phyloP scores from a whole-genome alignment of 1,284 basidiomycete genomes.

The Fomitopsis palustris region DNA sequence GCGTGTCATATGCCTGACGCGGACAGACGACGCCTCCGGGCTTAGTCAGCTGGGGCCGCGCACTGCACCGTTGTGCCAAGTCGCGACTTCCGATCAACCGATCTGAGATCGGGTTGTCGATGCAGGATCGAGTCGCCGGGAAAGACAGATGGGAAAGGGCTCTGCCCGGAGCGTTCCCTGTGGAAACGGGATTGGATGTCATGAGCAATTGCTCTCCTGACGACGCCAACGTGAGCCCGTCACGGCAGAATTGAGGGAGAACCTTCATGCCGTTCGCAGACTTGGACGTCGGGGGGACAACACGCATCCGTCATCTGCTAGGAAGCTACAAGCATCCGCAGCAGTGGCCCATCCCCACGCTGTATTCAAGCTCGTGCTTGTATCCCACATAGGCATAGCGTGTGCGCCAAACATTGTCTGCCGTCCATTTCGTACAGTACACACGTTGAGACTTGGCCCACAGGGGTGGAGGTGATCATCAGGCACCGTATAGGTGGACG shows the following conservation, averaged over 20 bases:
- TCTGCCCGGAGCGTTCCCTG: background rate
- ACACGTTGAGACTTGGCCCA: background rate
- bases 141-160: background rate
- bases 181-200: background rate
- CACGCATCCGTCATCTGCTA: background rate
- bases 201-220: background rate
- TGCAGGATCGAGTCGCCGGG: background rate
- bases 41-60: background rate
- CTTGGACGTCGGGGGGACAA: background rate
- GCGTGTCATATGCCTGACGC: background rate
- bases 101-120: background rate
- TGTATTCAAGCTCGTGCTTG: background rate
- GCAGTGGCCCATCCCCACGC: background rate
- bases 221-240: background rate
- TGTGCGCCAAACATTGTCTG: background rate
- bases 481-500: background rate
- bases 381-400: background rate
- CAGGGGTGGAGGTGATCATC: background rate
- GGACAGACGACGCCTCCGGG: background rate
- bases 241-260: slow-evolving; percentile 1
- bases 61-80: background rate
- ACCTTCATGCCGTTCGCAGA: slow-evolving; percentile 1
- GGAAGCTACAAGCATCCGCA: background rate
- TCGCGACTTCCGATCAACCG: background rate
- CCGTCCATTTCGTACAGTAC: too few relatives aligned